Percentiles rank a stretch among this genome's conserved stretches.
Conservation (phyloP, 1,284 basidiomycete genomes). For the Lentinula novae-zelandiae region DNA sequence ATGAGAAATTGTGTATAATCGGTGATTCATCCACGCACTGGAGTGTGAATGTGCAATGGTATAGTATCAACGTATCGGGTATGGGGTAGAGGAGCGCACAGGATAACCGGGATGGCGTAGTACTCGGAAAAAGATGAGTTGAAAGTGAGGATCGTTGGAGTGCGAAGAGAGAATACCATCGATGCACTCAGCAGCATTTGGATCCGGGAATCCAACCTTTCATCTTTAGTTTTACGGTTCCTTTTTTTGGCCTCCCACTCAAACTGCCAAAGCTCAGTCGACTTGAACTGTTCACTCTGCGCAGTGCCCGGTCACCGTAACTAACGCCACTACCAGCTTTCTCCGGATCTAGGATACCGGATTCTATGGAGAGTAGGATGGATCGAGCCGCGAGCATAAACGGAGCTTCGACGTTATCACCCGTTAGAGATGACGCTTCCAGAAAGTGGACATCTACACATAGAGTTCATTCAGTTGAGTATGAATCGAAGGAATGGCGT, state of each 20-base stretch:
- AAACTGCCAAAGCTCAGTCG: constrained; percentile 78
- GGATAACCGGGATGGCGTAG: constrained; percentile 12
- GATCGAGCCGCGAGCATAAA: constrained; percentile 89
- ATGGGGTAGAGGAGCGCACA: constrained; percentile 19
- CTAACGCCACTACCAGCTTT: constrained; percentile 91
- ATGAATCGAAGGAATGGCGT: background rate
- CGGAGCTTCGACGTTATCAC: constrained; percentile 92
- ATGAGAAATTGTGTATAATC: background rate
- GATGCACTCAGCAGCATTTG: constrained; percentile 43
- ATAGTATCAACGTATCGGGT: constrained; percentile 25
- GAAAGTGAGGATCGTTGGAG: background rate
- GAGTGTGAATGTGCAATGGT: constrained; percentile 26
- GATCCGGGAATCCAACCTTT: constrained; percentile 55
- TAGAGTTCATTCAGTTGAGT: background rate
- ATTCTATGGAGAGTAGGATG: constrained; percentile 92
- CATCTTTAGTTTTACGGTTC: constrained; percentile 54
- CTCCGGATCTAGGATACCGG: constrained; percentile 89
- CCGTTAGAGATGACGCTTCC: constrained; percentile 89
- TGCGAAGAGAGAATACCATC: background rate
- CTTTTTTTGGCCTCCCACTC: constrained; percentile 56
- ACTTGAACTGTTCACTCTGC: constrained; percentile 82
- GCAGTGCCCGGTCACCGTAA: constrained; percentile 90
- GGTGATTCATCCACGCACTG: constrained; percentile 16
- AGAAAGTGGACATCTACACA: constrained; percentile 82
- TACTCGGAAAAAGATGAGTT: background rate